phyloP scores from a whole-genome alignment of 805 yeast species.

The Metschnikowia lunata region DNA sequence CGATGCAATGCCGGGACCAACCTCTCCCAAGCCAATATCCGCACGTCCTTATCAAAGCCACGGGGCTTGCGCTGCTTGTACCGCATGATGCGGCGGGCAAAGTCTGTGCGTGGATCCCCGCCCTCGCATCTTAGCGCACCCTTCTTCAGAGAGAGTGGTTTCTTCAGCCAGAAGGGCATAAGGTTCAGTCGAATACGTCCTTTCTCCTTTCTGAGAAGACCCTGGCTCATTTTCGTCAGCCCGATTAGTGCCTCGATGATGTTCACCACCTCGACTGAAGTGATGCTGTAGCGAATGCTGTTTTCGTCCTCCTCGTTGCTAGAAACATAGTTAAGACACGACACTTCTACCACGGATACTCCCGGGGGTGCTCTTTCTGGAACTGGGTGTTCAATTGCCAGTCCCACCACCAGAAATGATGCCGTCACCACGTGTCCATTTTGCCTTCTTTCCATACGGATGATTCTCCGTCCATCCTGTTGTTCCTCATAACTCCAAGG shows the following conservation, averaged over 20 bases:
- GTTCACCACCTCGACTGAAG: slow-evolving; percentile 64
- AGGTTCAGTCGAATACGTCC: slow-evolving; percentile 65
- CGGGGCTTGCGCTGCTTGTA: slow-evolving; percentile 60
- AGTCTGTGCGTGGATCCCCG: slow-evolving; percentile 27
- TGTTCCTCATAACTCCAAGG: slow-evolving; percentile 46
- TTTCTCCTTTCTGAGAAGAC: slow-evolving; percentile 55
- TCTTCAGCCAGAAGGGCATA: slow-evolving; percentile 64
- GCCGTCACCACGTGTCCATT: slow-evolving; percentile 44
- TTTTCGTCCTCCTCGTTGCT: slow-evolving; percentile 20
- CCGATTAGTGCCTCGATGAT: slow-evolving; percentile 61
- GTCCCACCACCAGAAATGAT: slow-evolving; percentile 45
- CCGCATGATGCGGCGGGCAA: slow-evolving; percentile 62
- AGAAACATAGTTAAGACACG: slow-evolving; percentile 48
- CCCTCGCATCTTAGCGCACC: slow-evolving; percentile 18
- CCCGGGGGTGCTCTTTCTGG: slow-evolving; percentile 36
- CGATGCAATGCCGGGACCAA: slow-evolving; percentile 56
- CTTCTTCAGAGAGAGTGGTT: slow-evolving; percentile 47
- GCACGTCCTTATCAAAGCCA: slow-evolving; percentile 64
- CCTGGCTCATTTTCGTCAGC: slow-evolving; percentile 40
- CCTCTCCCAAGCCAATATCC: slow-evolving; percentile 58
- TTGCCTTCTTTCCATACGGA: slow-evolving; percentile 54
- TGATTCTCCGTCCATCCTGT: slow-evolving; percentile 51
- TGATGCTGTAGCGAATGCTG: slow-evolving; percentile 44
- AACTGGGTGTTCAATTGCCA: slow-evolving; percentile 45
- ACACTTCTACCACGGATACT: slow-evolving; percentile 53